Conservation (phyloP, 2,329 filamentous ascomycete genomes). For the Talaromyces atroroseus region DNA sequence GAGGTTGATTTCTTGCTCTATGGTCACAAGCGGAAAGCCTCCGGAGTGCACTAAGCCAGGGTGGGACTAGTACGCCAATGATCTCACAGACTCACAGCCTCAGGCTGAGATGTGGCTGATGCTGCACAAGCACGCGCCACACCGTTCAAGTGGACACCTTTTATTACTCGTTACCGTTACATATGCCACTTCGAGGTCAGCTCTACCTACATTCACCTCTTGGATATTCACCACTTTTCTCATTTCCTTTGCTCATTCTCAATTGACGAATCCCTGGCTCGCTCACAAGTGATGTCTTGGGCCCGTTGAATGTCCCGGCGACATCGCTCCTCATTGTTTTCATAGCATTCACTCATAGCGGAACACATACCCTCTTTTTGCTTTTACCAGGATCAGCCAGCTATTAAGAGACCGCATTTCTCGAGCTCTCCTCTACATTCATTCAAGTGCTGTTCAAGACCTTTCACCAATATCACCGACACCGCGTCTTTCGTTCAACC, state of each 20-base stretch:
- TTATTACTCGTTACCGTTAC: background rate
- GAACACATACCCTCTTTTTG: background rate
- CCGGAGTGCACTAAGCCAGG: background rate
- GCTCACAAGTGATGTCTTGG: background rate
- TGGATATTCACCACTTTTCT: background rate
- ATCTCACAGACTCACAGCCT: no score
- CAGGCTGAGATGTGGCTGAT: background rate
- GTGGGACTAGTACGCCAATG: background rate
- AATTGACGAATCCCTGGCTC: background rate
- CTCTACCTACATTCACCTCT: background rate
- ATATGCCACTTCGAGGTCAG: no score
- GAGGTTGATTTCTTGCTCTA: no score
- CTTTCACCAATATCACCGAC: no score
- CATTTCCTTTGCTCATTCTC: background rate
- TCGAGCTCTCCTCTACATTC: background rate
- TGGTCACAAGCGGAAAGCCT: no score
- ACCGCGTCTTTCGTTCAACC: background rate
- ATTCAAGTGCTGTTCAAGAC: background rate
- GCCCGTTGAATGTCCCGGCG: conserved; percentile 11
- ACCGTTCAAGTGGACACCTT: background rate
- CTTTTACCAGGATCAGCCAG: background rate
- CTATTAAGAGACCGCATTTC: background rate
- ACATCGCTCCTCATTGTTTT: conserved; percentile 14
- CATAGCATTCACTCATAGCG: conserved; percentile 1
- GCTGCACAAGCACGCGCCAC: background rate